Evolutionary conservation across 805 yeast genomes (phyloP), one percentile per base, ranked within the genome.

Genomic region (Geotrichum ghanense): DNA sequence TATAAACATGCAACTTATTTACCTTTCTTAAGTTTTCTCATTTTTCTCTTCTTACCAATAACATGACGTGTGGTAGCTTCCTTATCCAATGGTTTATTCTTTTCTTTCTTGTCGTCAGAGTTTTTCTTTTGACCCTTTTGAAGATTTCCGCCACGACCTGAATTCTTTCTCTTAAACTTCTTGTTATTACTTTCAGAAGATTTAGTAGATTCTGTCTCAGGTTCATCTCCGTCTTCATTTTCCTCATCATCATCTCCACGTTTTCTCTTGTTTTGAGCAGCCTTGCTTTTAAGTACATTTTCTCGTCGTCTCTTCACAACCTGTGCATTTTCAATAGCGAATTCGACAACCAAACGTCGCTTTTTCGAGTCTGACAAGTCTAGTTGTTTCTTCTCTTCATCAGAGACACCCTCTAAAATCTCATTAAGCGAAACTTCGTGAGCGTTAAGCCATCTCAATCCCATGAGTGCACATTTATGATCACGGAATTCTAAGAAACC

Each of bases 401-500:
- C 57, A 9, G 47, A 49, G 34, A 48, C 44, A 3, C 62, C 66
- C 3, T 45, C 61, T 1, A 54, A 52, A 37, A 87, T 74, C 63
- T 89, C 97, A 7, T 73, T 77, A 26, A 64, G 64, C 0, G 85
- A 68, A 4, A 92, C 95, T 58, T 77, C 81, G 61, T 90, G 96
- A 5, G 95, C 95, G 63, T 92, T 92, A 63, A 92, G 73, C 95
- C 96, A 92, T 71, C 98, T 79, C 48, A 92, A 75, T 1, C 95
- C 97, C 97, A 88, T 89, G 54, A 92, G 73, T 1, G 98, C 97
- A 52, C 81, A 63, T 64, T 83, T 83, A 64, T 92, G 98, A 64
- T 89, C 95, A 65, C 88, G 79, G 64, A 74, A 88, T 66, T 92
- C 97, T 41, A 92, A 66, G 72, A 92, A 90, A 52, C 98, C 98